phyloP scores from a whole-genome alignment of 2,329 filamentous ascomycete species.

The Alternaria sp. region DNA sequence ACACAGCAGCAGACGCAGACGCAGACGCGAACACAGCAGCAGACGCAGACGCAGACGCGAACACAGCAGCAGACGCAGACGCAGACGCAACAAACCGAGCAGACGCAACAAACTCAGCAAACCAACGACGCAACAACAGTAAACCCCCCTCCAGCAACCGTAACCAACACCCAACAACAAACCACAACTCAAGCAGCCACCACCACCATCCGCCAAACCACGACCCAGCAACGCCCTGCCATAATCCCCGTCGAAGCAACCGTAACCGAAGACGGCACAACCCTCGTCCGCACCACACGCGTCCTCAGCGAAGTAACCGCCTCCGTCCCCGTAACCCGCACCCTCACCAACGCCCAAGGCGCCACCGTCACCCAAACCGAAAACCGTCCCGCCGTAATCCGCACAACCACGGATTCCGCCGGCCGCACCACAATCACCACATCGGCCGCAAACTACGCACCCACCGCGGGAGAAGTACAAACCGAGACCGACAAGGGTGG shows the following conservation, averaged over 20 bases:
- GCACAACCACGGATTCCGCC: conserved; percentile 51
- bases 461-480: conserved; percentile 52
- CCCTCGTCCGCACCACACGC: conserved; percentile 50
- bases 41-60: background rate
- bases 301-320: conserved; percentile 54
- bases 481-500: conserved; percentile 56
- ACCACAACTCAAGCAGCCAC: conserved; percentile 11
- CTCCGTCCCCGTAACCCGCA: conserved; percentile 50
- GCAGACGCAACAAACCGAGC: conserved; percentile 2
- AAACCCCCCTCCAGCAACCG: conserved; percentile 11
- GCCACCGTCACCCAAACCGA: conserved; percentile 50
- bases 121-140: conserved; percentile 4
- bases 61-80: background rate
- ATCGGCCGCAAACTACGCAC: conserved; percentile 43
- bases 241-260: conserved; percentile 52
- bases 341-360: conserved; percentile 53
- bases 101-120: conserved; percentile 8
- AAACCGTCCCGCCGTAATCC: conserved; percentile 50
- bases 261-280: conserved; percentile 51
- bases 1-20: conserved; percentile 10
- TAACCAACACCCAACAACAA: conserved; percentile 2
- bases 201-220: conserved; percentile 11
- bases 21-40: background rate
- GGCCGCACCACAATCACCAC: conserved; percentile 52
- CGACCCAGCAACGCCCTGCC: conserved; percentile 32